phyloP scores from a whole-genome alignment of 164 flowering plant species.

The Stephania yunnanensis region DNA sequence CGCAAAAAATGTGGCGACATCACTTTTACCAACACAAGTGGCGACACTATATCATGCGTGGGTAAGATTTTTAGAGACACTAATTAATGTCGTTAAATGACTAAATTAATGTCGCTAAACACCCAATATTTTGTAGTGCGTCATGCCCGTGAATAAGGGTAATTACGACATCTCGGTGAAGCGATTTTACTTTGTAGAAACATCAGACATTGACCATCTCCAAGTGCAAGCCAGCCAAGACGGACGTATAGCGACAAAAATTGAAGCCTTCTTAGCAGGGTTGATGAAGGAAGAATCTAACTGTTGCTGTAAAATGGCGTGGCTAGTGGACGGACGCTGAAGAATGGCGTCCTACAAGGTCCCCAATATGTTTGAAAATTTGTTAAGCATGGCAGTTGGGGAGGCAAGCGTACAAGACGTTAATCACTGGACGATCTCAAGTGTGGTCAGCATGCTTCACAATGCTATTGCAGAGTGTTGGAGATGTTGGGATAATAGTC shows the following conservation, averaged over 20 bases:
- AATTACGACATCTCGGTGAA: conserved; percentile 6
- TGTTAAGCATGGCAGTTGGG: conserved; percentile 4
- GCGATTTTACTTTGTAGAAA: conserved; percentile 7
- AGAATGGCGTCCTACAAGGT: not conserved
- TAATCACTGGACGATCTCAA: not conserved
- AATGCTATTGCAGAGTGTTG: not conserved
- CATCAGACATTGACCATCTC: conserved; percentile 2
- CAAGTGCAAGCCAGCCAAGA: conserved; percentile 5
- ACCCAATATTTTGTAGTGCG: too few species aligned
- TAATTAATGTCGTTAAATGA: too few species aligned
- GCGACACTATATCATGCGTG: too few species aligned
- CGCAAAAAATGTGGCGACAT: too few species aligned
- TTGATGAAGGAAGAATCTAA: not conserved
- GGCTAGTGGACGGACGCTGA: conserved; percentile 5
- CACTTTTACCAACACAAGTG: too few species aligned
- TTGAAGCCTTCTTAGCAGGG: conserved; percentile 6
- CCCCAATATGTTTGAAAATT: conserved; percentile 11
- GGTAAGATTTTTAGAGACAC: too few species aligned
- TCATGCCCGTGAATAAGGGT: not conserved
- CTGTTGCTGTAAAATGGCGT: conserved; percentile 3
- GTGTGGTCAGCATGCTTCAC: not conserved
- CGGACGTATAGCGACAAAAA: not conserved
- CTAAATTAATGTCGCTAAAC: too few species aligned
- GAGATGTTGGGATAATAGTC: too few species aligned
- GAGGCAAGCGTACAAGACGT: conserved; percentile 3